These are phyloP conservation scores for Spiraea crenata DNA, from an alignment of 331 rosid genomes.

Conservation along the genomic window DNA sequence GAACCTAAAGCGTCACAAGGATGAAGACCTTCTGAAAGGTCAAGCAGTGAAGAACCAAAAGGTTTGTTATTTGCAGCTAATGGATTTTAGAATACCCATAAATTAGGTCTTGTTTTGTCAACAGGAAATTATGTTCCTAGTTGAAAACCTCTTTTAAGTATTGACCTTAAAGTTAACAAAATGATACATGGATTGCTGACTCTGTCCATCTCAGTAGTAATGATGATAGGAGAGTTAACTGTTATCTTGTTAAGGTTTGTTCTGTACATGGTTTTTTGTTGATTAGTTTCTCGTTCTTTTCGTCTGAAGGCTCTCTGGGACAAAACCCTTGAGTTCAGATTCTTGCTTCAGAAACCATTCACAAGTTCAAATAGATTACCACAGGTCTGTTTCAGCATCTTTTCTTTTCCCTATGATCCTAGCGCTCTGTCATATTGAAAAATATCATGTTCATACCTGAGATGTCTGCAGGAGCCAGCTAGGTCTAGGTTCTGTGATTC, in stretches of 20 bases:
- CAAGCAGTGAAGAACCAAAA: constrained; percentile 84
- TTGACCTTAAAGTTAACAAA: constrained; percentile 11
- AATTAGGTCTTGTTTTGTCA: background rate
- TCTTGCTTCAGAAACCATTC: constrained; percentile 80
- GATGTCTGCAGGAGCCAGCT: constrained; percentile 59
- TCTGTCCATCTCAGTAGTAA: background rate
- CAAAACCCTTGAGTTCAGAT: constrained; percentile 81
- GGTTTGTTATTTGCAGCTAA: constrained; percentile 40
- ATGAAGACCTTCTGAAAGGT: constrained; percentile 85
- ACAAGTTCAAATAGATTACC: constrained; percentile 87
- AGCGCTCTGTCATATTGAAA: constrained; percentile 8
- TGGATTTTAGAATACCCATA: background rate
- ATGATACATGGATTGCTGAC: no score
- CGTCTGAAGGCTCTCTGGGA: constrained; percentile 71
- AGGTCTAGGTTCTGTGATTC: constrained; percentile 59
- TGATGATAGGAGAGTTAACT: constrained; percentile 2
- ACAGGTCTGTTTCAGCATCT: constrained; percentile 50
- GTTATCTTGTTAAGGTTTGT: no score
- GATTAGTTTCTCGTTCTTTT: constrained; percentile 12
- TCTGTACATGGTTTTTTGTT: no score
- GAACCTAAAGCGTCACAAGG: constrained; percentile 79
- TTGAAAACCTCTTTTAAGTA: background rate
- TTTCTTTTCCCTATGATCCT: background rate
- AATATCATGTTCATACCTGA: constrained; percentile 21
- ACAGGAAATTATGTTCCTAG: background rate